Conservation (phyloP, 345 rosid species). For the Schrenkiella parvula region DNA sequence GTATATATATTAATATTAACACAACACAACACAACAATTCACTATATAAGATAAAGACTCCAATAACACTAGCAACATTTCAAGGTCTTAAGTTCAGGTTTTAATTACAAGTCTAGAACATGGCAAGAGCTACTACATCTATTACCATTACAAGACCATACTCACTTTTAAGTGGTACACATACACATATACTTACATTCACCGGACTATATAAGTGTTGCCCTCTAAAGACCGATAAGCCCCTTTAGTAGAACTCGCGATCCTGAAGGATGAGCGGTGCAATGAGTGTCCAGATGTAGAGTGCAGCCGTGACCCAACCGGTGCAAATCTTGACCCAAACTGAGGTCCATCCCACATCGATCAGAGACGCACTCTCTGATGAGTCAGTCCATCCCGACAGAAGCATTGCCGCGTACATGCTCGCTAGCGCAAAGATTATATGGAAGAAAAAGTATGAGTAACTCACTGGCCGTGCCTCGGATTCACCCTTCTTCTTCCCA, state of each 20-base stretch:
- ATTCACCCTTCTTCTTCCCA: constrained; percentile 58
- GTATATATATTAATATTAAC: too few relatives aligned
- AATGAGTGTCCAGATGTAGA: constrained; percentile 68
- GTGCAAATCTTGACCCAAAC: constrained; percentile 95
- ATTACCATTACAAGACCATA: constrained; percentile 11
- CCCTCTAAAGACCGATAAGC: not conserved
- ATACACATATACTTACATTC: constrained; percentile 10
- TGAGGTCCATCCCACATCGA: constrained; percentile 96
- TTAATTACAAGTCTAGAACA: constrained; percentile 9
- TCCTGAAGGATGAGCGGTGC: constrained; percentile 68
- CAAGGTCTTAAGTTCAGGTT: not conserved
- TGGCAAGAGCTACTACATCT: constrained; percentile 7
- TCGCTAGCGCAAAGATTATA: constrained; percentile 87
- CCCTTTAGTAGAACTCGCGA: constrained; percentile 56
- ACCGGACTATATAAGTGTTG: not conserved
- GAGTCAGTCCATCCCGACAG: constrained; percentile 91
- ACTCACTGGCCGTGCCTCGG: constrained; percentile 64
- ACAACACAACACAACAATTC: not conserved
- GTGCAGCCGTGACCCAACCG: constrained; percentile 78
- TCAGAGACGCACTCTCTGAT: constrained; percentile 64
- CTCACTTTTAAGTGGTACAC: constrained; percentile 9
- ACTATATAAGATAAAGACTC: not conserved
- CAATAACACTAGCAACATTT: not conserved
- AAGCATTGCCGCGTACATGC: constrained; percentile 99
- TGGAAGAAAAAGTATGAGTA: constrained; percentile 91